Conservation (phyloP, 208 protist species). For the Crithidia sp. region DNA sequence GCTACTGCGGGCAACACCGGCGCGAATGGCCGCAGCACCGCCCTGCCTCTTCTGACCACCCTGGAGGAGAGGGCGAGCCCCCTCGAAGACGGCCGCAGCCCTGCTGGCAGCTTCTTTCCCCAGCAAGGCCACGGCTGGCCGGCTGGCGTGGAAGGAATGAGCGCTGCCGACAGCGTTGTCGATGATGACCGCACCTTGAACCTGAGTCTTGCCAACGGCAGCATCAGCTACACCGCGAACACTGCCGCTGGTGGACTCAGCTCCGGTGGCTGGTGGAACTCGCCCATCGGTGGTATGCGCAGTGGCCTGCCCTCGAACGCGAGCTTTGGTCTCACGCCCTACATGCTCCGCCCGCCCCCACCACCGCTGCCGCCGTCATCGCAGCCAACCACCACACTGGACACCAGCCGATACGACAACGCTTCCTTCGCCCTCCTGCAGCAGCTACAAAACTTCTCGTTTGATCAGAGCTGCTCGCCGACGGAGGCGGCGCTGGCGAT, state of each 20-base stretch:
- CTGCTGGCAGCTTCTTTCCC: slow-evolving; percentile 8
- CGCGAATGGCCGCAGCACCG: slow-evolving; percentile 10
- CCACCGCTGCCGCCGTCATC: not conserved
- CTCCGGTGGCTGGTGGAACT: slow-evolving; percentile 12
- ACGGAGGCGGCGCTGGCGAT: slow-evolving; percentile 29
- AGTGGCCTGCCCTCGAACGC: slow-evolving; percentile 4
- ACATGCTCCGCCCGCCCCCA: not conserved
- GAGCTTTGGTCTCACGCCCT: slow-evolving; percentile 20
- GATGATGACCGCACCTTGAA: slow-evolving; percentile 25
- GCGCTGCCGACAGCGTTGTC: not conserved
- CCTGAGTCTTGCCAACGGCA: slow-evolving; percentile 15
- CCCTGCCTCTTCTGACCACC: not conserved
- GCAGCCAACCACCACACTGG: not conserved
- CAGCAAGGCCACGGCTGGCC: slow-evolving; percentile 4
- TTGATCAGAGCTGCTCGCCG: slow-evolving; percentile 13
- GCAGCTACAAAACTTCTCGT: slow-evolving; percentile 20
- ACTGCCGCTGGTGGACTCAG: not conserved
- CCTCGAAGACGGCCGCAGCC: slow-evolving; percentile 4
- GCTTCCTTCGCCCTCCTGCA: slow-evolving; percentile 23
- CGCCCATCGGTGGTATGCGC: not conserved
- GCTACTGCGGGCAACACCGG: not conserved
- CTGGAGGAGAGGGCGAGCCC: slow-evolving; percentile 7
- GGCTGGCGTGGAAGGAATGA: slow-evolving; percentile 5
- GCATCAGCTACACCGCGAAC: slow-evolving; percentile 21
- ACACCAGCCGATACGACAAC: slow-evolving; percentile 8